phyloP scores from a whole-genome alignment of 2,329 filamentous ascomycete genomes.

The Beauveria varroae region DNA sequence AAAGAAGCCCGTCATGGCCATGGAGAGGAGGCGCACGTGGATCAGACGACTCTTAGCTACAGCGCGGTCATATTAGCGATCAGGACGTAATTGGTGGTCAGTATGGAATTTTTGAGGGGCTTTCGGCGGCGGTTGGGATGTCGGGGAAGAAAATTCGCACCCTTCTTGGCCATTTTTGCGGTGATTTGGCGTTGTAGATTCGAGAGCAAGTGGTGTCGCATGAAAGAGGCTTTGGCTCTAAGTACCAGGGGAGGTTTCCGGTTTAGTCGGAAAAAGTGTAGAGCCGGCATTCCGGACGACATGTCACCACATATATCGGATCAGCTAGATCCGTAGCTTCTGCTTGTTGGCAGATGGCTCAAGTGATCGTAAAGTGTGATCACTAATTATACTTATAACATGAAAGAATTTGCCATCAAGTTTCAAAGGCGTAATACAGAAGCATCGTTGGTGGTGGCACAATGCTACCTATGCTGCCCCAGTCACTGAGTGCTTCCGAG shows the following conservation, averaged over 20 bases:
- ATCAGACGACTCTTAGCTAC: constrained; percentile 86
- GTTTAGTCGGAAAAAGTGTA: constrained; percentile 2
- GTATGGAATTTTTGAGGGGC: background rate
- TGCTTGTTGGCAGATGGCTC: too few species aligned
- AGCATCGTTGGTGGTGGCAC: too few species aligned
- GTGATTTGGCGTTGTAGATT: background rate
- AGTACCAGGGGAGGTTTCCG: background rate
- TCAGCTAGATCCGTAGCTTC: too few species aligned
- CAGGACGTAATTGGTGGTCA: background rate
- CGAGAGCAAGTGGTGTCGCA: background rate
- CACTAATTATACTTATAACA: too few species aligned
- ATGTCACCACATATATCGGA: too few species aligned
- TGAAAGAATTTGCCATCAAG: too few species aligned
- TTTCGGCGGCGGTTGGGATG: background rate
- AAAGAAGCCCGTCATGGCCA: constrained; percentile 98
- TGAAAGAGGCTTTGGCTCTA: background rate
- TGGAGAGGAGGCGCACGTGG: constrained; percentile 88
- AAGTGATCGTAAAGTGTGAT: too few species aligned
- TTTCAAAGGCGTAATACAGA: too few species aligned
- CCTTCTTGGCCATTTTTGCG: constrained; percentile 30
- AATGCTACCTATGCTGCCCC: too few species aligned
- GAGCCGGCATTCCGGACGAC: background rate
- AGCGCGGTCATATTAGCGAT: background rate
- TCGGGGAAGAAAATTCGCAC: constrained; percentile 14
- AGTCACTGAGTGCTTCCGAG: too few species aligned